Evolutionary conservation across 805 yeast species (phyloP).

Genomic region (Brettanomyces anomalus): DNA sequence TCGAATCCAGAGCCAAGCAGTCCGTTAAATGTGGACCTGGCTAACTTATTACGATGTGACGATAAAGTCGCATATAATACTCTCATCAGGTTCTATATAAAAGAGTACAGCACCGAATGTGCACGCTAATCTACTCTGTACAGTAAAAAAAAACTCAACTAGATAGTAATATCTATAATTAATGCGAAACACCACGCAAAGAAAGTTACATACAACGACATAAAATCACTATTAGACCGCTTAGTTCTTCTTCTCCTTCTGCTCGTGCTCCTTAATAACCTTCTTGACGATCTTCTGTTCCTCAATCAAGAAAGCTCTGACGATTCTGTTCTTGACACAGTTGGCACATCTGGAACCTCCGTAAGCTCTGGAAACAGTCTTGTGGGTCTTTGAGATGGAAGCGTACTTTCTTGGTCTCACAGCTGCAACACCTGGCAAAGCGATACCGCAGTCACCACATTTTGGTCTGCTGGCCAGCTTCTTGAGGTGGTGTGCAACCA

Average conservation of each 20-base stretch:
- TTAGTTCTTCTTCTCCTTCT: too few species aligned
- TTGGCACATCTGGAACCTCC: slow-evolving; percentile 98
- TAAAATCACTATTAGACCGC: too few species aligned
- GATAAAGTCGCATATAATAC: slow-evolving; percentile 36
- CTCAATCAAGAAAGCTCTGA: slow-evolving; percentile 99
- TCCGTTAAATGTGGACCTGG: slow-evolving; percentile 64
- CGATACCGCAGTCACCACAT: slow-evolving; percentile 80
- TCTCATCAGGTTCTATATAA: slow-evolving; percentile 31
- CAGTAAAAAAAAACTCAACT: too few species aligned
- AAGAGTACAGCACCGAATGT: slow-evolving; percentile 1
- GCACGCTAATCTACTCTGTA: too few species aligned
- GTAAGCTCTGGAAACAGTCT: slow-evolving; percentile 99
- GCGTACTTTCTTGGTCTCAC: slow-evolving; percentile 99
- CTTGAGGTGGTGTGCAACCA: slow-evolving; percentile 96
- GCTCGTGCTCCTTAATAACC: slow-evolving; percentile 77
- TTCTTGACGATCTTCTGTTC: slow-evolving; percentile 99
- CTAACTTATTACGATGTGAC: slow-evolving; percentile 44
- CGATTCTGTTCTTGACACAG: slow-evolving; percentile 98
- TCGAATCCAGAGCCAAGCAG: slow-evolving; percentile 64
- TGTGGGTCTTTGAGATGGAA: slow-evolving; percentile 87
- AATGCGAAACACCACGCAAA: background rate
- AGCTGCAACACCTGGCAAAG: slow-evolving; percentile 66
- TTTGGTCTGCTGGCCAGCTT: slow-evolving; percentile 80
- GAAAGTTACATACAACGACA: too few species aligned
- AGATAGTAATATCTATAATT: background rate